Base-by-base conservation (phyloP, 306 rosid species). In the Pachyrhizus erosus region DNA sequence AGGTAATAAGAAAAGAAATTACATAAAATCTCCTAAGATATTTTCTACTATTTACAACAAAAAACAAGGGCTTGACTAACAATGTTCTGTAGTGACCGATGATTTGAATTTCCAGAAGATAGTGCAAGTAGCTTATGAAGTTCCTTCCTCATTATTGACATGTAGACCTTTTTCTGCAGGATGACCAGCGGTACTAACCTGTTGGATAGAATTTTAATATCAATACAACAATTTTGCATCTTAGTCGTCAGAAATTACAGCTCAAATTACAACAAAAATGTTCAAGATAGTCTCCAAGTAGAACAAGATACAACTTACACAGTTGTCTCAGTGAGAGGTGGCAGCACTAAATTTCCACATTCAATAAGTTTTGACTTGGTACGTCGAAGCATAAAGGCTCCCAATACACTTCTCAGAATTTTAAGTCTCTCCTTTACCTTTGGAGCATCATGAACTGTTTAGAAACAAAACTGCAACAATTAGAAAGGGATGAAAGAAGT, bases 71-170 rank as follows among this genome's bases (percentile, higher is more conserved):
- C 64, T 74, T 82, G 74, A 79, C 91, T 77, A 80, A 93, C 99
- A 77, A 90, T 93, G 87, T 95, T 95, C 55, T 93, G 99, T 45
- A 95, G 88, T 66, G 98, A 91, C 46, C 75, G 97, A 57, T 89
- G 90, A 88, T 84, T 93, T 88, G 99, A 83, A 81, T 89, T 80
- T 84, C 98, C 92, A 31, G 92, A 87, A 52, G 93, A 91, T 68
- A 95, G 65, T 43, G 94, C 90, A 74, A 90, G 96, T 75, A 91
- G 84, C 83, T 93, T 90, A 27, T 93, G 90, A 68, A 95, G 94
- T 86, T 95, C 99, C 86, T 87, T 91, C 87, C 96, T 91, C 87
- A 95, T 81, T 86, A 95, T 91, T 82, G 98, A 93, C 91, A 85
- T 66, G 88, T 91, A 93, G 73, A 93, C 98, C 87, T 92, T 91